Conservation (phyloP, 805 yeast genomes). For the Millerago galiae region DNA sequence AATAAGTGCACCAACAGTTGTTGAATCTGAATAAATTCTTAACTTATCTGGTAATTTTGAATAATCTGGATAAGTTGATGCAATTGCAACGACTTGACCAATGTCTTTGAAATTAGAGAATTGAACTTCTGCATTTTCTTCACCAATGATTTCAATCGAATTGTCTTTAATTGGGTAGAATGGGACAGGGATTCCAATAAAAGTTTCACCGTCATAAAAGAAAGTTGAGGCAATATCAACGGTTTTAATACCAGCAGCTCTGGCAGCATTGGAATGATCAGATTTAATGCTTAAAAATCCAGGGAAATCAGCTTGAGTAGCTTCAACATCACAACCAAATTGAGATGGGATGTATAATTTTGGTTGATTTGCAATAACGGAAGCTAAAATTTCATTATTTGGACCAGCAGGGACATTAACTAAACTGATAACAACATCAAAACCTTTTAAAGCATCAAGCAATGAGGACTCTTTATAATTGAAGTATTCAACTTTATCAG, state of each 20-base stretch:
- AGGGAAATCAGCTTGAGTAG: conserved; percentile 26
- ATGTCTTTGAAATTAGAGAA: conserved; percentile 35
- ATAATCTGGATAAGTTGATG: conserved; percentile 31
- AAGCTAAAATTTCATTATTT: conserved; percentile 31
- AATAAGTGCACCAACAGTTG: conserved; percentile 33
- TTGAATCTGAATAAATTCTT: conserved; percentile 36
- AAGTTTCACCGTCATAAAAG: conserved; percentile 29
- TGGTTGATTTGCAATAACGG: conserved; percentile 36
- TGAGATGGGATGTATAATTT: conserved; percentile 54
- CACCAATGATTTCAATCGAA: conserved; percentile 29
- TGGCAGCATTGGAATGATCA: conserved; percentile 31
- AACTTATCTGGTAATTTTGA: conserved; percentile 36
- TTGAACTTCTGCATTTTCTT: conserved; percentile 30
- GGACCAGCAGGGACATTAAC: conserved; percentile 27
- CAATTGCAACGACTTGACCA: conserved; percentile 36
- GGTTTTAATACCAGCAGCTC: conserved; percentile 40
- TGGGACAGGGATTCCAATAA: conserved; percentile 21
- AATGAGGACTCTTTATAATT: conserved; percentile 16
- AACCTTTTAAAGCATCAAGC: conserved; percentile 36
- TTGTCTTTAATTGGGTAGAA: conserved; percentile 27
- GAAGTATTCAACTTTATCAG: conserved; percentile 17
- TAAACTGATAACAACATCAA: conserved; percentile 46
- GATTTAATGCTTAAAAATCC: conserved; percentile 30
- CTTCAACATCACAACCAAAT: conserved; percentile 43
- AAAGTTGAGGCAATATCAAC: conserved; percentile 37